Base-by-base conservation (phyloP, 441 rosid species). In the Biscutella laevigata region DNA sequence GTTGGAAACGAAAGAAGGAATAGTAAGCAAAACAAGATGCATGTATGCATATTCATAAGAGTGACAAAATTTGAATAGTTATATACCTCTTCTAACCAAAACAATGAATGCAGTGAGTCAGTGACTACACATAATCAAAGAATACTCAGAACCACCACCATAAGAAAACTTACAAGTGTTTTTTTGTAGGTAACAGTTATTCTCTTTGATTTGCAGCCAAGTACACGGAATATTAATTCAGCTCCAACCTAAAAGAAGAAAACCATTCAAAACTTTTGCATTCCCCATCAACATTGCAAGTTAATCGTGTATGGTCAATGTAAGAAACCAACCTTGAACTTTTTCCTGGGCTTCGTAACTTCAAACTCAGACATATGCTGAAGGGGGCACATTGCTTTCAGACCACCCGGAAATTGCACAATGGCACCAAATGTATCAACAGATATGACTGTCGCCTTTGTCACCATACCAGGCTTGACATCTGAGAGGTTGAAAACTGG, bases 151-250 rank as follows among this genome's bases (percentile, higher is more conserved):
- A 59, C 52, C 61, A 39, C 34, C 37, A 58, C 52, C 34, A 26
- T 53, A 33, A 53, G 46, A 53, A 66, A 72, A 60, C 88, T 59
- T 84, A 94, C 99, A 35, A 94, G 95, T 59, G 95, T 76, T 79
- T 89, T 86, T 84, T 94, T 94, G 78, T 81, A 83, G 6, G 99
- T 94, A 28, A 94, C 89, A 19, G 97, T 89, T 70, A 94, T 81
- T 80, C 95, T 83, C 82, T 94, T 94, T 26, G 90, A 83, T 71
- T 89, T 94, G 84, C 92, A 87, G 59, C 99, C 99, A 66, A 94
- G 96, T 49, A 89, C 95, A 22, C 99, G 97, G 62, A 94, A 94
- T 34, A 69, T 43, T 59, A 94, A 69, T 57, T 94, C 96, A 73
- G 83, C 85, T 71, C 96, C 97, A 55, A 83, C 94, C 99, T 94